Percentiles rank a stretch among this genome's conserved stretches.
Evolutionary conservation across 2,329 filamentous ascomycete species (phyloP).

Genomic region (Fonsecaea pedrosoi): DNA sequence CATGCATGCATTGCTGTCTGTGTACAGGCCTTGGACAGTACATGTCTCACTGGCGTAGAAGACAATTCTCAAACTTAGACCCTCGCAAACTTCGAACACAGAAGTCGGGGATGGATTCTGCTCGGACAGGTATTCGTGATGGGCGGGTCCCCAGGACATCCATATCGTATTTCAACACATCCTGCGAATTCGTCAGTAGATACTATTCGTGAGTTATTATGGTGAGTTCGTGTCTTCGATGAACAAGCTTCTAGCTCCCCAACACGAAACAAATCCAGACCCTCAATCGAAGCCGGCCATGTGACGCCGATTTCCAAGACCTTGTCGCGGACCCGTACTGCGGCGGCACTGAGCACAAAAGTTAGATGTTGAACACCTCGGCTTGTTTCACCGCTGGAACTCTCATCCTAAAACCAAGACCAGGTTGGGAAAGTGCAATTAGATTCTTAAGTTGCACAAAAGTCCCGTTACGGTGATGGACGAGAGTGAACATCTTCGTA

Average conservation of each 20-base stretch:
- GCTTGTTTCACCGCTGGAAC: too few relatives aligned
- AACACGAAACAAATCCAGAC: neutral
- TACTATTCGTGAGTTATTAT: too few relatives aligned
- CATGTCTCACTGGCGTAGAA: neutral
- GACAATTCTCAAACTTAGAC: neutral
- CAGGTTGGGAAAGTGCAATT: neutral
- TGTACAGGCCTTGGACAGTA: neutral
- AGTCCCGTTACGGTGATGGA: neutral
- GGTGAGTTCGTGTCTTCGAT: neutral
- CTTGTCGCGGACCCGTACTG: neutral
- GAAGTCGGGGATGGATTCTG: neutral
- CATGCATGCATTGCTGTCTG: neutral
- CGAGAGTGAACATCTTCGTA: neutral
- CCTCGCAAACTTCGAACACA: neutral
- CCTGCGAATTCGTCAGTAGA: too few relatives aligned
- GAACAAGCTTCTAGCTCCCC: neutral
- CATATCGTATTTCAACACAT: neutral
- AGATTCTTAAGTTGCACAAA: neutral
- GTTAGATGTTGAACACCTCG: too few relatives aligned
- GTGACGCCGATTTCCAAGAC: neutral
- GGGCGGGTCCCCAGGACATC: neutral
- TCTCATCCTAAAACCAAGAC: too few relatives aligned
- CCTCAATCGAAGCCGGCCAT: neutral
- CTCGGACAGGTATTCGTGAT: neutral
- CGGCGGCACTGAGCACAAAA: too few relatives aligned